Percentiles rank a stretch among this genome's conserved stretches.
phyloP scores from a whole-genome alignment of 1,139 yeast species.

The Candida neerlandica region DNA sequence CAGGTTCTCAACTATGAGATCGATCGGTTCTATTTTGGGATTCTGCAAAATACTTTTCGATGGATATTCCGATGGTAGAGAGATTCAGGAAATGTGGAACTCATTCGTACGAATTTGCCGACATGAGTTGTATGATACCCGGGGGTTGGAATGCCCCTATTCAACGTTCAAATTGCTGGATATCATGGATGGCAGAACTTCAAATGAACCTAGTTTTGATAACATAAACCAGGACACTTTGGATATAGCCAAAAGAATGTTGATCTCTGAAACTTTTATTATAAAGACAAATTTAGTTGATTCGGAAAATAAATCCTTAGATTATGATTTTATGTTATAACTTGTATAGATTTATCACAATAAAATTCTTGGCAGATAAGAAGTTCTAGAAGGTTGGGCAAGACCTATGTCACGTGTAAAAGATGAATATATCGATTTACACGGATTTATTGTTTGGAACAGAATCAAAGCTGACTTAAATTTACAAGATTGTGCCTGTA shows the following conservation, averaged over 20 bases:
- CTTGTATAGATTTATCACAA: background rate
- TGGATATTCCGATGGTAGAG: slow-evolving; percentile 35
- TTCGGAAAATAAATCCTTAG: background rate
- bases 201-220: background rate
- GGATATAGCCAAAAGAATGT: slow-evolving; percentile 3
- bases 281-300: background rate
- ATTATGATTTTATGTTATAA: slow-evolving; percentile 7
- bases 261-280: slow-evolving; percentile 1
- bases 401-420: too few species aligned
- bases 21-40: slow-evolving; percentile 19
- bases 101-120: background rate
- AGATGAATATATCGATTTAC: too few species aligned
- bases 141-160: background rate
- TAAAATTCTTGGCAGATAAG: background rate
- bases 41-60: slow-evolving; percentile 26
- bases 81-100: background rate
- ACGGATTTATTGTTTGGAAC: too few species aligned
- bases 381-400: background rate
- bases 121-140: background rate
- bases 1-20: slow-evolving; percentile 17
- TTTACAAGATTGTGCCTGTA: too few species aligned
- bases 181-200: background rate
- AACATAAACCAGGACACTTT: slow-evolving; percentile 1
- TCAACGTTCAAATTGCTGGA: slow-evolving; percentile 1
- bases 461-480: too few species aligned